A percentile compares a stretch with the other conserved stretches of the same genome.
These are phyloP conservation scores for Peziza echinospora DNA, from an alignment of 495 filamentous ascomycete genomes.

Conservation along the genomic window DNA sequence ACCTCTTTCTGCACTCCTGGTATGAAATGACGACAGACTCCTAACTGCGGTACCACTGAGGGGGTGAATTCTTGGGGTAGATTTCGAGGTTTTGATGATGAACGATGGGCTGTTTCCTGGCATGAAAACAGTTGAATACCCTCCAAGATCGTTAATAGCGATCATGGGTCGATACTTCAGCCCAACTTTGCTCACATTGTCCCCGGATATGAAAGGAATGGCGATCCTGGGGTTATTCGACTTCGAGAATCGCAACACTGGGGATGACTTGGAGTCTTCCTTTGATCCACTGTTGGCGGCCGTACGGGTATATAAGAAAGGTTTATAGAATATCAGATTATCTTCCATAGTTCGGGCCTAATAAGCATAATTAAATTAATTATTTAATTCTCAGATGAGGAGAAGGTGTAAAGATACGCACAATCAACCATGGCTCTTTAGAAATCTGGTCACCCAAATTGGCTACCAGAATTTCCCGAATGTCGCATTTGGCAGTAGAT, in stretches of 20 bases:
- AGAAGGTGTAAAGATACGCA: constrained; percentile 43
- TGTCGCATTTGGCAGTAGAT: constrained; percentile 40
- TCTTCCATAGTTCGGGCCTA: constrained; percentile 34
- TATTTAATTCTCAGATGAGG: too few relatives aligned
- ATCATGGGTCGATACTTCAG: constrained; percentile 33
- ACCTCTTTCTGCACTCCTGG: constrained; percentile 48
- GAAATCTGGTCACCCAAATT: constrained; percentile 56
- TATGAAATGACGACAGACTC: constrained; percentile 51
- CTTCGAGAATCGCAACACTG: constrained; percentile 64
- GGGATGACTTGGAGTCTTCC: too few relatives aligned
- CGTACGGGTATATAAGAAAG: constrained; percentile 31
- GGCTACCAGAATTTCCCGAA: constrained; percentile 59
- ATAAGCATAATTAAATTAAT: too few relatives aligned
- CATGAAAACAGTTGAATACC: constrained; percentile 59
- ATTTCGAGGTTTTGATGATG: constrained; percentile 54
- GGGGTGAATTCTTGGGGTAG: constrained; percentile 47
- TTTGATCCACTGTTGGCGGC: too few relatives aligned
- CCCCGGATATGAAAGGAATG: constrained; percentile 7
- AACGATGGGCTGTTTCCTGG: constrained; percentile 59
- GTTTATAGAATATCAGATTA: constrained; percentile 73
- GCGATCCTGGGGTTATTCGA: constrained; percentile 40
- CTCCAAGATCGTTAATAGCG: constrained; percentile 41
- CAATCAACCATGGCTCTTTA: constrained; percentile 59
- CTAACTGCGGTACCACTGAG: constrained; percentile 41
- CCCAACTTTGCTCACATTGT: constrained; percentile 21